Evolutionary conservation across 306 rosid genomes (phyloP), one percentile per base, ranked within the genome.

Genomic region (Mimosa bimucronata): DNA sequence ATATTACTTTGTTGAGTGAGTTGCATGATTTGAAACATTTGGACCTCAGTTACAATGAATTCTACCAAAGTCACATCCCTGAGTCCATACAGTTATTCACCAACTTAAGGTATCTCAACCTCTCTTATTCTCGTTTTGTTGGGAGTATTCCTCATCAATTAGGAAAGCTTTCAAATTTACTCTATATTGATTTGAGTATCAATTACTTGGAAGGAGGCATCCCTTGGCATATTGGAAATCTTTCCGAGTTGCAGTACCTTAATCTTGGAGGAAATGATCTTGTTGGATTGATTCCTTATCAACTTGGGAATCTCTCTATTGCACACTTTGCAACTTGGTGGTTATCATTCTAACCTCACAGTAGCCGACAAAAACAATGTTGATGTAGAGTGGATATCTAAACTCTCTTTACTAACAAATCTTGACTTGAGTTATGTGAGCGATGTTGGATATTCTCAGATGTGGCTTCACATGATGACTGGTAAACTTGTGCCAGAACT

Each of bases 1-100:
- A 58, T 58, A 58, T 58, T 58, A 58, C 67, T 57, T 57, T 57
- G 5, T 10, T 57, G 64, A 23, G 5, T 21, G 64, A 57, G 14
- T 57, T 57, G 64, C 73, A 69, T 29, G 29, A 69, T 18, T 0
- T 81, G 3, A 23, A 58, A 60, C 6, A 76, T 69, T 76, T 81
- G 45, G 81, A 82, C 15, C 81, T 82, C 23, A 82, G 78, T 3
- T 1, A 0, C 3, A 82, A 34, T 37, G 0, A 1, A 45, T 60
- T 76, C 0, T 0, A 0, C 5, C 2, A 0, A 0, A 4, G 14
- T 48, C 10, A 2, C 0, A 82, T 82, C 38, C 48, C 78, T 8
- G 2, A 38, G 30, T 8, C 0, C 9, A 31, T 77, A 0, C 69
- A 26, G 28, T 62, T 28, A 0, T 77, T 82, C 18, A 19, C 10